Evolutionary conservation across 1,139 yeast species (phyloP).

Genomic region (Hemisphaericaspora xylanilytica): DNA sequence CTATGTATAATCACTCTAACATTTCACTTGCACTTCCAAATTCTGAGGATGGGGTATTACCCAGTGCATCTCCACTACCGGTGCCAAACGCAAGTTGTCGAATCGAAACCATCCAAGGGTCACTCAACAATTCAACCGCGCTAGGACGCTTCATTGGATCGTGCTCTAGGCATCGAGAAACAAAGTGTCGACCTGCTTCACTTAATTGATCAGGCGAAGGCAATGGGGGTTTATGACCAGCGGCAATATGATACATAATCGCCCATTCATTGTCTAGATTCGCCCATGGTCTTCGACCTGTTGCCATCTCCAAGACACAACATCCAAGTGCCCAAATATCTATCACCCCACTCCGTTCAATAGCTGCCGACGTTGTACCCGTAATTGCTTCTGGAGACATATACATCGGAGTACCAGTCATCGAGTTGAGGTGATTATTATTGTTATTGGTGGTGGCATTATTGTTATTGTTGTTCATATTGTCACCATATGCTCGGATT

Average conservation of each 20-base stretch:
- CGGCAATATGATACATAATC: conserved; percentile 96
- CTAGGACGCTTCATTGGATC: conserved; percentile 79
- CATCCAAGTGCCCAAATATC: conserved; percentile 88
- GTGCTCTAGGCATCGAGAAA: conserved; percentile 75
- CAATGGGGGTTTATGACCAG: conserved; percentile 86
- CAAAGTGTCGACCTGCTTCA: conserved; percentile 65
- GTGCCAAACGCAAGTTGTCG: conserved; percentile 66
- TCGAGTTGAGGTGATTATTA: conserved; percentile 40
- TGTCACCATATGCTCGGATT: conserved; percentile 11
- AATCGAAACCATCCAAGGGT: conserved; percentile 86
- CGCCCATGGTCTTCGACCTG: conserved; percentile 85
- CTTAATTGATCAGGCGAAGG: conserved; percentile 80
- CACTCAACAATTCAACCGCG: conserved; percentile 80
- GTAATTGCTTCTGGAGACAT: conserved; percentile 98
- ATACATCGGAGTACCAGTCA: conserved; percentile 98
- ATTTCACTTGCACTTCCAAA: conserved; percentile 8
- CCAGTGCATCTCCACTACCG: conserved; percentile 26
- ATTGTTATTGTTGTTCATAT: conserved; percentile 14
- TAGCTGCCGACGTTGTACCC: conserved; percentile 49
- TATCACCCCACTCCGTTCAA: conserved; percentile 66
- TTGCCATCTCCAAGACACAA: conserved; percentile 78
- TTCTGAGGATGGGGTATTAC: conserved; percentile 43
- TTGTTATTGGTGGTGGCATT: conserved; percentile 16
- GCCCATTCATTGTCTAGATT: conserved; percentile 97
- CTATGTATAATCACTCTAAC: not conserved